Conservation (phyloP, 129 eudicot genomes). For the Flaveria sonorensis region DNA sequence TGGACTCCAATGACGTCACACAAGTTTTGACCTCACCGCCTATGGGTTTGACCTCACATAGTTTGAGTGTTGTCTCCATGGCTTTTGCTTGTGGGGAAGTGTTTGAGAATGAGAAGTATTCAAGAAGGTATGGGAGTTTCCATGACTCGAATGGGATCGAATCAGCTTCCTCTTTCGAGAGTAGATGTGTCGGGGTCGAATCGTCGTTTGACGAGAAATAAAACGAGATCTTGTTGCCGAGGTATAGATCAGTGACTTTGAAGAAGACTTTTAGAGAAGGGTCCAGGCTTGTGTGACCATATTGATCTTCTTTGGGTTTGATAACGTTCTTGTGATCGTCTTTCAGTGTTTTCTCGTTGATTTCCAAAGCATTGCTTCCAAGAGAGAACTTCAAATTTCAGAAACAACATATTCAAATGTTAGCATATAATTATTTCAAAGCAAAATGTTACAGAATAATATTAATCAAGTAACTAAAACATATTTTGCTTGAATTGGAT, state of each 20-base stretch:
- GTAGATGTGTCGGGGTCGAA: conserved; percentile 41
- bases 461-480: too few species aligned
- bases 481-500: too few species aligned
- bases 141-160: conserved; percentile 57
- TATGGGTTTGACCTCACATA: conserved; percentile 48
- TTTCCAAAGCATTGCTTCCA: conserved; percentile 12
- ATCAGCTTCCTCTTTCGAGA: conserved; percentile 53
- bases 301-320: not conserved
- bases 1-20: conserved; percentile 66
- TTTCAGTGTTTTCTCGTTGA: not conserved
- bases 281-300: conserved; percentile 18
- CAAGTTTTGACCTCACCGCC: conserved; percentile 59
- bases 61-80: conserved; percentile 56
- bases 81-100: conserved; percentile 62
- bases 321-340: not conserved
- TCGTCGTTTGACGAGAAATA: conserved; percentile 43
- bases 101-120: conserved; percentile 41
- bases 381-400: conserved; percentile 13
- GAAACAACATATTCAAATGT: not conserved
- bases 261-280: conserved; percentile 59
- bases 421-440: not conserved
- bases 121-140: conserved; percentile 48
- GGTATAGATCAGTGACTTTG: conserved; percentile 40
- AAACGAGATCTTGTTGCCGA: conserved; percentile 44
- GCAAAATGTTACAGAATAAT: too few species aligned